These are phyloP conservation scores for Carex myosuroides DNA, from an alignment of 176 grass and related monocot genomes.

Conservation along the genomic window DNA sequence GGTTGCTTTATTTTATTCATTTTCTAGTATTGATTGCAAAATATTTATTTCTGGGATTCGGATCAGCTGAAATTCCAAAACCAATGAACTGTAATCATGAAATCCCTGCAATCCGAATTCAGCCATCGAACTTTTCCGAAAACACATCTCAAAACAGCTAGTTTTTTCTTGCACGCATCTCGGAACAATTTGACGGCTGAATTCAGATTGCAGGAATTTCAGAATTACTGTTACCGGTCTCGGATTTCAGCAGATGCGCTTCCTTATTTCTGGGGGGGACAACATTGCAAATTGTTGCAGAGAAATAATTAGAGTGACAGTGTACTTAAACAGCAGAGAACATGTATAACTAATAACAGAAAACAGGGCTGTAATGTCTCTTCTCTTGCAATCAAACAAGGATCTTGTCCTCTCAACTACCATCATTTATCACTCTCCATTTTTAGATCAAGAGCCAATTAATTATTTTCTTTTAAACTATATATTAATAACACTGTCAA, in stretches of 20 bases:
- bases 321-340: conserved; percentile 13
- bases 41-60: background rate
- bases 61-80: too few relatives aligned
- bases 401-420: conserved; percentile 32
- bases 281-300: background rate
- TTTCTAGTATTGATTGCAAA: background rate
- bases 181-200: too few relatives aligned
- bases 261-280: background rate
- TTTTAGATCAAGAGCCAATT: conserved; percentile 7
- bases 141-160: too few relatives aligned
- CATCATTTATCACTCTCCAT: conserved; percentile 7
- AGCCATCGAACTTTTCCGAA: too few relatives aligned
- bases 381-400: conserved; percentile 31
- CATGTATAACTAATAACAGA: conserved; percentile 8
- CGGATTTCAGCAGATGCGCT: too few relatives aligned
- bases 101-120: too few relatives aligned
- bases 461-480: background rate
- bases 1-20: background rate
- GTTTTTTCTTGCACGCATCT: too few relatives aligned
- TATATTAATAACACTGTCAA: background rate
- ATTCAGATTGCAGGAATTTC: too few relatives aligned
- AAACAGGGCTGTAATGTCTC: conserved; percentile 17
- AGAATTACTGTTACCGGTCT: too few relatives aligned
- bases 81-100: too few relatives aligned
- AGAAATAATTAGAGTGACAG: background rate